Percentiles rank a stretch among this genome's conserved stretches.
These are phyloP conservation scores for Ceratocystis ficicola DNA, from an alignment of 2,329 filamentous ascomycete species.

Conservation along the genomic window DNA sequence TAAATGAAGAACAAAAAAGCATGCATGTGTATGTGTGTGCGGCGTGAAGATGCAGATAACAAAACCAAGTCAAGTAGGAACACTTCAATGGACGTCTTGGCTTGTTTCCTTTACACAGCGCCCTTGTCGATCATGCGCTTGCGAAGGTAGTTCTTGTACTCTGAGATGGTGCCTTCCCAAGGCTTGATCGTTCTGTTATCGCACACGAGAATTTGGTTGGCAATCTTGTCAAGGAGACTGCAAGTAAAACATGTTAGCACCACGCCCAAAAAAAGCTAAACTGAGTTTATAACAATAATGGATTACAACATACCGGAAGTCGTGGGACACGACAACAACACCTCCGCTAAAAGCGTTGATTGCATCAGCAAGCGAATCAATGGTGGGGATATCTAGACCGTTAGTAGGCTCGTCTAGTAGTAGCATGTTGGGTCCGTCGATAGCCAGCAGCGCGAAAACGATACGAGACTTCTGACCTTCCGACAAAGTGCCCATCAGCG, in stretches of 20 bases:
- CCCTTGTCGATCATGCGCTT: constrained; percentile 95
- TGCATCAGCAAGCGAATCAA: constrained; percentile 91
- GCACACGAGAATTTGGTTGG: constrained; percentile 98
- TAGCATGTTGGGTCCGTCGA: constrained; percentile 95
- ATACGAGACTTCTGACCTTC: constrained; percentile 98
- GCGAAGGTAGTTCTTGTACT: constrained; percentile 96
- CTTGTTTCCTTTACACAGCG: constrained; percentile 52
- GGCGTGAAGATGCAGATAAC: not conserved
- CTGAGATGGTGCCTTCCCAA: constrained; percentile 81
- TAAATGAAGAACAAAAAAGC: too few species aligned
- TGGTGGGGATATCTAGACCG: constrained; percentile 97
- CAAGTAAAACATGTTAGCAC: constrained; percentile 23
- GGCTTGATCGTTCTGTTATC: constrained; percentile 87
- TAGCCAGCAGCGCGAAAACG: constrained; percentile 90
- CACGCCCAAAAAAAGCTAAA: constrained; percentile 23
- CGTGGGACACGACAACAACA: constrained; percentile 96
- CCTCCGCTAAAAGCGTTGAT: constrained; percentile 94
- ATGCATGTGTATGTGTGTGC: too few species aligned
- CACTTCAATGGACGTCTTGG: not conserved
- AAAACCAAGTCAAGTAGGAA: not conserved
- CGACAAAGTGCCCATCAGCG: constrained; percentile 93
- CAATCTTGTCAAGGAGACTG: constrained; percentile 96
- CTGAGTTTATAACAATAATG: not conserved
- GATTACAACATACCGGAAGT: constrained; percentile 68
- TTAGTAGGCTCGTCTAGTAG: constrained; percentile 97